Percentiles rank a stretch among this genome's conserved stretches.
These are phyloP conservation scores for Xylaria sp. DNA, from an alignment of 2,329 filamentous ascomycete species.

Conservation along the genomic window DNA sequence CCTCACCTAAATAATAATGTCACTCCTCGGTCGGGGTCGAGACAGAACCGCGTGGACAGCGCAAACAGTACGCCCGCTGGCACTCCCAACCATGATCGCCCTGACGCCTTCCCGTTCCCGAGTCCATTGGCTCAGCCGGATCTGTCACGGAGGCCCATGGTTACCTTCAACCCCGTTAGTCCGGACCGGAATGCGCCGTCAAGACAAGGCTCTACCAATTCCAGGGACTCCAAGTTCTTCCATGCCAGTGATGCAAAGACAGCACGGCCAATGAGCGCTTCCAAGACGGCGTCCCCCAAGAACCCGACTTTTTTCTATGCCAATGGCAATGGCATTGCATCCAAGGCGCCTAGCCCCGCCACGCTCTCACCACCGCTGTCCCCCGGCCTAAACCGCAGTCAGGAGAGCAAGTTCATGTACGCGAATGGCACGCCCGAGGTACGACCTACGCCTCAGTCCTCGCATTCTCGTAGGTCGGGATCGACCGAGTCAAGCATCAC, in stretches of 20 bases:
- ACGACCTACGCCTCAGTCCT: conserved; percentile 44
- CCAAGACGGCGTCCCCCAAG: conserved; percentile 45
- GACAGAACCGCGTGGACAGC: conserved; percentile 75
- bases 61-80: conserved; percentile 68
- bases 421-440: conserved; percentile 68
- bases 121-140: conserved; percentile 42
- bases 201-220: conserved; percentile 36
- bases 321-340: conserved; percentile 53
- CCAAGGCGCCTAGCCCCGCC: conserved; percentile 44
- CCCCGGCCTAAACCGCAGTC: conserved; percentile 38
- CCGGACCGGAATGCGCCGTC: conserved; percentile 41
- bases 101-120: conserved; percentile 47
- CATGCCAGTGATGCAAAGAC: conserved; percentile 80
- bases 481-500: conserved; percentile 55
- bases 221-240: conserved; percentile 77
- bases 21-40: conserved; percentile 77
- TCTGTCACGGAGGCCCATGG: conserved; percentile 38
- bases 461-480: conserved; percentile 47
- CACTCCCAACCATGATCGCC: conserved; percentile 58
- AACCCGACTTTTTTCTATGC: conserved; percentile 62
- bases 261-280: conserved; percentile 40
- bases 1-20: conserved; percentile 69
- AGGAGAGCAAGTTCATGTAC: conserved; percentile 74
- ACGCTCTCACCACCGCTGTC: conserved; percentile 43
- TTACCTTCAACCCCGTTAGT: conserved; percentile 49